Percentiles rank a stretch among this genome's conserved stretches.
phyloP scores from a whole-genome alignment of 306 rosid species.

The Rosa lucieae region DNA sequence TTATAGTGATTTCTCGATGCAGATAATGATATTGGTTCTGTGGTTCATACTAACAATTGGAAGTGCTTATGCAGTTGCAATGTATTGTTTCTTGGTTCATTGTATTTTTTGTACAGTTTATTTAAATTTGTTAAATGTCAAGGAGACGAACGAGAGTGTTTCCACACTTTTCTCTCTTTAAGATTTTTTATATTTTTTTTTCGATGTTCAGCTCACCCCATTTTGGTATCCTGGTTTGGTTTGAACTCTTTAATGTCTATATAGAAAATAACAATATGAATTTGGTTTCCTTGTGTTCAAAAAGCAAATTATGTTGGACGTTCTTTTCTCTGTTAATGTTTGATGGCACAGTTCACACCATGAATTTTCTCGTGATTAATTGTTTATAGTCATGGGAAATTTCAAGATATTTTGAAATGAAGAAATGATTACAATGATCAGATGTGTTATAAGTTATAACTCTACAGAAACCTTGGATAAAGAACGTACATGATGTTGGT shows the following conservation, averaged over 20 bases:
- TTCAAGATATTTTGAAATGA: neutral
- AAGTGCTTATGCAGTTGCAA: neutral
- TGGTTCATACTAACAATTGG: neutral
- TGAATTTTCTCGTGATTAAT: neutral
- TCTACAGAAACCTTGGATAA: neutral
- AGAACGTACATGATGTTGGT: too few relatives aligned
- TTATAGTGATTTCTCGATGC: neutral
- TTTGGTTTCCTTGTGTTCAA: neutral
- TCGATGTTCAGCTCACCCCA: neutral
- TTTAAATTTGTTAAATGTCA: neutral
- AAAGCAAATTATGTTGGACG: neutral
- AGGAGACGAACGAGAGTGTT: neutral
- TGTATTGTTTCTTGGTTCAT: neutral
- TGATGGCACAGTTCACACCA: neutral
- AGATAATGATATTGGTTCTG: neutral
- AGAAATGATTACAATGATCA: neutral
- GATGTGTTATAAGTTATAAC: neutral
- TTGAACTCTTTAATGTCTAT: neutral
- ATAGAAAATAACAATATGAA: neutral
- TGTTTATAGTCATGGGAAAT: neutral
- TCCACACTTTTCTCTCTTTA: neutral
- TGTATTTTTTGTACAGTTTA: neutral
- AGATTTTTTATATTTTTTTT: too few relatives aligned
- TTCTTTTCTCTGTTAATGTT: neutral
- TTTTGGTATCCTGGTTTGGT: neutral